phyloP scores from a whole-genome alignment of 169 alveolate species.

The Pseudocohnilembus persalinus region DNA sequence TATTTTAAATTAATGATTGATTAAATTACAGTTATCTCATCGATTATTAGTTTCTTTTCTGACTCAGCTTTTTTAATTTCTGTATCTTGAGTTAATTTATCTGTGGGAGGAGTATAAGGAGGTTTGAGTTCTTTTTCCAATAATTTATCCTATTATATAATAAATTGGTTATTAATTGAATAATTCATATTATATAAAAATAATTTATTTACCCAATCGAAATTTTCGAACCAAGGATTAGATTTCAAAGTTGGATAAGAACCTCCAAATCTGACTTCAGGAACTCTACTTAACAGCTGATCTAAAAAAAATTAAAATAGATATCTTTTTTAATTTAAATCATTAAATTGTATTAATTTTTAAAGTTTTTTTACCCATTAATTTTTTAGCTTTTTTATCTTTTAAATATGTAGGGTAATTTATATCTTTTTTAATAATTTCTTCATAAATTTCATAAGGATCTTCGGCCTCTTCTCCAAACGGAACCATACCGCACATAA shows the following conservation, averaged over 20 bases:
- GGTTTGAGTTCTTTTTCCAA: constrained; percentile 43
- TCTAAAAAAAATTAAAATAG: no score
- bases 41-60: constrained; percentile 24
- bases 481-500: constrained; percentile 80
- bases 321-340: no score
- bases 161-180: not conserved
- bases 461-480: constrained; percentile 76
- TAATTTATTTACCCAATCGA: constrained; percentile 44
- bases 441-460: constrained; percentile 69
- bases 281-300: constrained; percentile 47
- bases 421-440: constrained; percentile 43
- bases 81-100: constrained; percentile 22
- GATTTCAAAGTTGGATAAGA: constrained; percentile 36
- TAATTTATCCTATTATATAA: constrained; percentile 35
- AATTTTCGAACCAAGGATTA: constrained; percentile 51
- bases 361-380: constrained; percentile 18
- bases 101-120: constrained; percentile 45
- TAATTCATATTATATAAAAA: not conserved
- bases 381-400: constrained; percentile 44
- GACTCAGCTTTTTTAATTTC: constrained; percentile 34
- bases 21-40: constrained; percentile 38
- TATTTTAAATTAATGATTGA: not conserved
- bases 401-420: constrained; percentile 45
- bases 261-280: constrained; percentile 52
- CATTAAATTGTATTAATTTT: no score